phyloP scores from a whole-genome alignment of 108 stramenopile species.

The Skeletonema potamos region DNA sequence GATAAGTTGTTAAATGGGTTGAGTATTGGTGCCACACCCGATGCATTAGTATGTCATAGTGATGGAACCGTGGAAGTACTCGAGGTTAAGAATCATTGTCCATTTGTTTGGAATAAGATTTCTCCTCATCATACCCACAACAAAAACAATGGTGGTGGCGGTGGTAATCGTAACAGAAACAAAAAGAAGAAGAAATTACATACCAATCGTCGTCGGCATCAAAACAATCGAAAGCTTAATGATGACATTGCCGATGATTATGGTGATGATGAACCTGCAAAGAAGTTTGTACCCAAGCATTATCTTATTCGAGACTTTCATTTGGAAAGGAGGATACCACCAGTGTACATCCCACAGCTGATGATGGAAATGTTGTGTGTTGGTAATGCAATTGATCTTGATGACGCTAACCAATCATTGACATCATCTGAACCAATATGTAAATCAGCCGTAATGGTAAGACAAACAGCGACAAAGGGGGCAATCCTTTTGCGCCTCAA shows the following conservation, averaged over 20 bases:
- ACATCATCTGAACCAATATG: conserved; percentile 39
- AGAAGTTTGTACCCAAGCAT: conserved; percentile 5
- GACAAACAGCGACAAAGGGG: conserved; percentile 81
- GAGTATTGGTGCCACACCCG: conserved; percentile 80
- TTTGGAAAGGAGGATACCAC: conserved; percentile 46
- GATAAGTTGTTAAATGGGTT: conserved; percentile 33
- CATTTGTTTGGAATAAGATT: conserved; percentile 63
- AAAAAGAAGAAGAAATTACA: background rate
- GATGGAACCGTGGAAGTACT: conserved; percentile 76
- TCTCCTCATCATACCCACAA: background rate
- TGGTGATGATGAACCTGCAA: background rate
- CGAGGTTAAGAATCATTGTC: conserved; percentile 91
- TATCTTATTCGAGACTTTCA: conserved; percentile 34
- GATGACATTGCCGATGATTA: conserved; percentile 4
- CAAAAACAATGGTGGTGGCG: background rate
- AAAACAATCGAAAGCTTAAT: conserved; percentile 1
- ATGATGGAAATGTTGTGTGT: conserved; percentile 89
- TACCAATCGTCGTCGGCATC: background rate
- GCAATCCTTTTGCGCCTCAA: conserved; percentile 71
- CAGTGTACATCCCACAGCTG: conserved; percentile 79
- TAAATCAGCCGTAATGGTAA: conserved; percentile 77
- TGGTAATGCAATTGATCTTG: conserved; percentile 43
- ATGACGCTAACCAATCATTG: background rate
- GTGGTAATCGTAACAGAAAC: background rate
- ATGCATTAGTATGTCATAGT: conserved; percentile 69